Conservation (phyloP, 2,329 filamentous ascomycete species). For the Cercospora citrullina region DNA sequence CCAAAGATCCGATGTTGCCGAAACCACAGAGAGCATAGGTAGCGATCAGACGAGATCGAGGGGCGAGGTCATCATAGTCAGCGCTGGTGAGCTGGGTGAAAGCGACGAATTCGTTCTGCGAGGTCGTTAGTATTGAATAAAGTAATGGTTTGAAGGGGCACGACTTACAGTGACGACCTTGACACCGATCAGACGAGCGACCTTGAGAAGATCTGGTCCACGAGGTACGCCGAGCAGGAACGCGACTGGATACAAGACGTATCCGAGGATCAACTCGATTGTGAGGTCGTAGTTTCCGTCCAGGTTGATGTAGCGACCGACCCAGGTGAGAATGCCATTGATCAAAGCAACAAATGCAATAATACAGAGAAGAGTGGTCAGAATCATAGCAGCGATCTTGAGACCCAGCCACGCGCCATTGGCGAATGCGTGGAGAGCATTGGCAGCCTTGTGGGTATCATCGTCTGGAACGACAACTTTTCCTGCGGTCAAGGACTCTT, state of each 20-base stretch:
- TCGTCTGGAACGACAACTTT: conserved; percentile 79
- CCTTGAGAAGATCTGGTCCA: conserved; percentile 61
- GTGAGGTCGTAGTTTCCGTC: conserved; percentile 66
- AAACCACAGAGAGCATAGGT: conserved; percentile 77
- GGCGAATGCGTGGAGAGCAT: conserved; percentile 80
- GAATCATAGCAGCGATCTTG: conserved; percentile 82
- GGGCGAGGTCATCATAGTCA: conserved; percentile 60
- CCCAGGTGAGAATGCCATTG: conserved; percentile 80
- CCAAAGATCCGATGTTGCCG: conserved; percentile 83
- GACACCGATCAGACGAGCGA: conserved; percentile 75
- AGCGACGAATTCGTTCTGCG: conserved; percentile 74
- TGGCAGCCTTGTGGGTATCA: conserved; percentile 71
- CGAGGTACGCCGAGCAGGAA: conserved; percentile 79
- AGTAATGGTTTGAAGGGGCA: background rate
- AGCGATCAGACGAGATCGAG: conserved; percentile 75
- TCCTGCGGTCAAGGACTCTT: conserved; percentile 81
- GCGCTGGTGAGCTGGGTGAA: conserved; percentile 59
- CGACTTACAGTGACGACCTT: conserved; percentile 71
- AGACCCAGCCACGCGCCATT: conserved; percentile 83
- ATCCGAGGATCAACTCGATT: conserved; percentile 73
- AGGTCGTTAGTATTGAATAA: background rate
- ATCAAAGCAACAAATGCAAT: conserved; percentile 72
- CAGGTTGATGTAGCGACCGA: conserved; percentile 76
- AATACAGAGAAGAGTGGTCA: conserved; percentile 78
- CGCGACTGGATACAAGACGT: conserved; percentile 73